These are phyloP conservation scores for Penicillium mononematosum DNA, from an alignment of 495 filamentous ascomycete genomes.

Conservation along the genomic window DNA sequence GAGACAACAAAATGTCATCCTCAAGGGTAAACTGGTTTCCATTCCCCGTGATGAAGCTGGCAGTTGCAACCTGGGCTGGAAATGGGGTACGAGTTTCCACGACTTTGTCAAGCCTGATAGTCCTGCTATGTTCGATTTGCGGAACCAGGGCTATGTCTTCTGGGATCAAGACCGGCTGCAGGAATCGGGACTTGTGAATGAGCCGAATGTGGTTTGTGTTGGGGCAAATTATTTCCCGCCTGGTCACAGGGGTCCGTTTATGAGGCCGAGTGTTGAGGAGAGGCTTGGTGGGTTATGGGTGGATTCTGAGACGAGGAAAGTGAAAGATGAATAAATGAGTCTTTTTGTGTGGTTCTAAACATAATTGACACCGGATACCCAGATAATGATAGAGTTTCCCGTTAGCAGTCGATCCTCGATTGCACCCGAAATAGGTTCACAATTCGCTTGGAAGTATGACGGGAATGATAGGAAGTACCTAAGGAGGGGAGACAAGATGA, in stretches of 20 bases:
- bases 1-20: background rate
- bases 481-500: no score
- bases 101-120: background rate
- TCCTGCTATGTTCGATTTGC: background rate
- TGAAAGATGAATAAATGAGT: background rate
- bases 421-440: no score
- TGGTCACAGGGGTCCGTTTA: background rate
- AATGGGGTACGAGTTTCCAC: constrained; percentile 7
- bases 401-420: no score
- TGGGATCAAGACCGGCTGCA: background rate
- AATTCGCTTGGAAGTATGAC: no score
- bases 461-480: no score
- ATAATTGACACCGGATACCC: no score
- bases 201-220: background rate
- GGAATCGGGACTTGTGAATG: constrained; percentile 1
- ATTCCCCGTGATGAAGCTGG: background rate
- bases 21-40: background rate
- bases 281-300: background rate
- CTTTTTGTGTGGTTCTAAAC: no score
- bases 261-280: constrained; percentile 3
- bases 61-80: background rate
- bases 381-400: no score
- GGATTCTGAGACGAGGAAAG: background rate
- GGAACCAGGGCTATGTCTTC: constrained; percentile 7
- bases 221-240: background rate